phyloP scores from a whole-genome alignment of 768 basidiomycete genomes.

The Boletus eberwhitei region DNA sequence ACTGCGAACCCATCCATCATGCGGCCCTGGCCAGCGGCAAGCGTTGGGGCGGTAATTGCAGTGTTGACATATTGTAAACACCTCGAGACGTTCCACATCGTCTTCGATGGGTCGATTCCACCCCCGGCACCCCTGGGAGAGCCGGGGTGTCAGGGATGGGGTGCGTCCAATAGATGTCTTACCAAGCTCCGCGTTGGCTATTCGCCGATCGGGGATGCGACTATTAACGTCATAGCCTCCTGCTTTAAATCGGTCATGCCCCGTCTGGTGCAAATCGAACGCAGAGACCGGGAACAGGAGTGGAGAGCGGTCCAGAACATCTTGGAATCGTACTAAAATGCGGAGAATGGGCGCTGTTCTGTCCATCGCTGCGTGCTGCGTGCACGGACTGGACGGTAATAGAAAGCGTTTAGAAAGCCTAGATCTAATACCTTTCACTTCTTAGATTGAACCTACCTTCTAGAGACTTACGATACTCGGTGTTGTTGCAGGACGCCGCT shows the following conservation, averaged over 20 bases:
- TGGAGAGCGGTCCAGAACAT: conserved; percentile 10
- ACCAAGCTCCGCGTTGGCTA: conserved; percentile 13
- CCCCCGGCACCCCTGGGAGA: neutral
- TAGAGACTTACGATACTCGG: neutral
- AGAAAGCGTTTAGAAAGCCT: neutral
- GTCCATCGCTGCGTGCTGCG: neutral
- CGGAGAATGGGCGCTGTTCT: neutral
- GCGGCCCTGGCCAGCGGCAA: conserved; percentile 5
- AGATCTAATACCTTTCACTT: neutral
- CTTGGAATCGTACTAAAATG: neutral
- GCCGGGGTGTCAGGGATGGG: neutral
- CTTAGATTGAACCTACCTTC: neutral
- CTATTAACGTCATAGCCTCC: neutral
- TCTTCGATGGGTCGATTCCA: conserved; percentile 16
- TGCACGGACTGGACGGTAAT: too few species aligned
- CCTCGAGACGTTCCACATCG: conserved; percentile 15
- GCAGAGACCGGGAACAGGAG: neutral
- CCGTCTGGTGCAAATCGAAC: conserved; percentile 2
- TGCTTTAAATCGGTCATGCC: conserved; percentile 18
- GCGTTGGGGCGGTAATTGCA: conserved; percentile 8
- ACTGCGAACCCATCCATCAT: conserved; percentile 4
- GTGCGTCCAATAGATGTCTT: conserved; percentile 8
- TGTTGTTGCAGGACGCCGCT: neutral
- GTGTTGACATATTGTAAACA: conserved; percentile 11
- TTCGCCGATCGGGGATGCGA: conserved; percentile 13